Base-by-base conservation (phyloP, 768 basidiomycete species). In the Suillus tomentosus region DNA sequence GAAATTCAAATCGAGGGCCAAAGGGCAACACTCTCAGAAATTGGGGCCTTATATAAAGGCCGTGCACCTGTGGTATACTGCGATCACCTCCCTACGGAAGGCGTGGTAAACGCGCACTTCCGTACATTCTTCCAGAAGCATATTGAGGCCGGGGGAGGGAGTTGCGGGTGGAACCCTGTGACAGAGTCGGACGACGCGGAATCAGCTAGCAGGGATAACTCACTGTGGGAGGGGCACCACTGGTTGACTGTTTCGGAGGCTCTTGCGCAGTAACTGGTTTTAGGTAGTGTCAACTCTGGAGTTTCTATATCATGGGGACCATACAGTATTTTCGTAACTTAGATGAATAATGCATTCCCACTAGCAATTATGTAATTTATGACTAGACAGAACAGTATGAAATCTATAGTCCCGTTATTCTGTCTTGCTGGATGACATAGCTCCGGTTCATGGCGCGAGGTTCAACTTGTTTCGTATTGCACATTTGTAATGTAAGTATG, bases 1-100 rank as follows among this genome's bases (percentile, higher is more conserved):
- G 53, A 34, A 54, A 34, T 54, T 55, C 66, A 67, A 22, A 69
- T 71, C 9, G 64, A 73, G 48, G 68, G 68, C 1, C 61, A 74
- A 40, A 68, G 62, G 36, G 36, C 6, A 19, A 66, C 8, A 27
- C 62, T 64, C 39, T 56, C 65, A 8, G 56, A 67, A 24, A 60
- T 73, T 8, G 62, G 54, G 6, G 56, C 43, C 10, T 27, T 37
- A 7, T 70, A 74, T 27, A 62, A 65, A 14, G 63, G 62, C 15
- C 50, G 5, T 8, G 42, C 62, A 17, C 67, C 62, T 42, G 22
- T 67, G 15, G 51, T 63, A 31, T 61, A 66, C 24, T 62, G 59
- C 5, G 59, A 65, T 6, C 42, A 39, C 17, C 34, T 55, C 14
- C 58, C 65, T 24, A 58, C 48, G 7, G 61, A 62, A 17, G 60